Evolutionary conservation across 371 early-diverging fungal species (phyloP).

Genomic region (Saksenaea oblongispora): DNA sequence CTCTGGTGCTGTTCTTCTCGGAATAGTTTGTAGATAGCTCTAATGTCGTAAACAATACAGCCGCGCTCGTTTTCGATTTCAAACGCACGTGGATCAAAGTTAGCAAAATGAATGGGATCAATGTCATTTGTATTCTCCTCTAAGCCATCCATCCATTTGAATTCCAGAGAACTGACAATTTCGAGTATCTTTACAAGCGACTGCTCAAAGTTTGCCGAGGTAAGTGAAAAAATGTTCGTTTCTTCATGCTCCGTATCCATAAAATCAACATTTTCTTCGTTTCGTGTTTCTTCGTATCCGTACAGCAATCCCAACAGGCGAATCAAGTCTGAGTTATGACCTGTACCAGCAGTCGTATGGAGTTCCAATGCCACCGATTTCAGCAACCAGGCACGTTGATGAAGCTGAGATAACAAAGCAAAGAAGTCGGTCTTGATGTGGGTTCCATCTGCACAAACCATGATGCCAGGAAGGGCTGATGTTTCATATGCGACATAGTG

Average conservation of each 20-base stretch:
- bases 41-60: conserved; percentile 66
- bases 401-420: conserved; percentile 66
- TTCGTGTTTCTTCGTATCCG: conserved; percentile 16
- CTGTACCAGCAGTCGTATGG: conserved; percentile 52
- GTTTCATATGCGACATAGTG: conserved; percentile 24
- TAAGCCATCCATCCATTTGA: conserved; percentile 53
- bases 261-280: conserved; percentile 23
- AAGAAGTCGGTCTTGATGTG: conserved; percentile 45
- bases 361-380: conserved; percentile 85
- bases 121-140: conserved; percentile 8
- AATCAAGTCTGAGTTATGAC: conserved; percentile 48
- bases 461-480: conserved; percentile 15
- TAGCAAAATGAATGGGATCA: conserved; percentile 19
- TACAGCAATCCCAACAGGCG: conserved; percentile 68
- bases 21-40: conserved; percentile 49
- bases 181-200: conserved; percentile 60
- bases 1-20: conserved; percentile 12
- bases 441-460: conserved; percentile 29
- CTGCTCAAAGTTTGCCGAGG: conserved; percentile 70
- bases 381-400: conserved; percentile 90
- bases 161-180: conserved; percentile 56
- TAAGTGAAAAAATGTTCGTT: conserved; percentile 87
- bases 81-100: conserved; percentile 22
- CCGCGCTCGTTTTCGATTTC: conserved; percentile 58
- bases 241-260: conserved; percentile 40